A percentile compares a stretch with the other conserved stretches of the same genome.
Evolutionary conservation across 208 protist genomes (phyloP).

Genomic region (Paratrypanosoma confusum): DNA sequence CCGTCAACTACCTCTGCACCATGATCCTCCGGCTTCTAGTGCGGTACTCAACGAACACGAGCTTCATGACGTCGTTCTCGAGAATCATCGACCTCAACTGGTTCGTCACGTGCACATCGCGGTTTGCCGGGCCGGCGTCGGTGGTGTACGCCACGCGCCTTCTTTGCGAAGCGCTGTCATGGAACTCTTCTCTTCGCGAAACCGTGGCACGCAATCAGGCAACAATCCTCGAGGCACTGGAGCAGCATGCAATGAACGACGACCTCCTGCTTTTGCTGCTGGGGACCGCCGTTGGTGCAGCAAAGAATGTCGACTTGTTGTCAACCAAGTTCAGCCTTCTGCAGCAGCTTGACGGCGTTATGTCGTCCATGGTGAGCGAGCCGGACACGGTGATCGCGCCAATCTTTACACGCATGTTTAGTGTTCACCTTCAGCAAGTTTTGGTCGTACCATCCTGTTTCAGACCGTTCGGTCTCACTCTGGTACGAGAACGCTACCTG

Average conservation of each 20-base stretch:
- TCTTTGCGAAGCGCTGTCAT: slow-evolving; percentile 52
- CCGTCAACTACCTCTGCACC: slow-evolving; percentile 28
- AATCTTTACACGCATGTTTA: slow-evolving; percentile 54
- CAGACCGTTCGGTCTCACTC: slow-evolving; percentile 5
- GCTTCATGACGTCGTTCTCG: slow-evolving; percentile 32
- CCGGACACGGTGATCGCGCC: slow-evolving; percentile 41
- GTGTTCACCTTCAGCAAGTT: slow-evolving; percentile 29
- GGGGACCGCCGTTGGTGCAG: slow-evolving; percentile 34
- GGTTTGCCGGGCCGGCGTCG: slow-evolving; percentile 50
- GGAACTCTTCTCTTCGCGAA: slow-evolving; percentile 30
- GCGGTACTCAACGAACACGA: slow-evolving; percentile 25
- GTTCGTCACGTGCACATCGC: slow-evolving; percentile 45
- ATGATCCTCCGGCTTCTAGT: slow-evolving; percentile 48
- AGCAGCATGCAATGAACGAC: slow-evolving; percentile 42
- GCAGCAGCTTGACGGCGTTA: slow-evolving; percentile 48
- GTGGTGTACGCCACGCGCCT: slow-evolving; percentile 65
- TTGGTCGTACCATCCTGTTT: slow-evolving; percentile 17
- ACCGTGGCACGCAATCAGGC: slow-evolving; percentile 40
- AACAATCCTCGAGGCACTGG: slow-evolving; percentile 44
- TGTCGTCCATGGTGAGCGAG: slow-evolving; percentile 19
- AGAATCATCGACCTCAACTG: slow-evolving; percentile 47
- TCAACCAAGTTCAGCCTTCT: slow-evolving; percentile 37
- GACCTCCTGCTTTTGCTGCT: slow-evolving; percentile 65
- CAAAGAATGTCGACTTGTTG: slow-evolving; percentile 39
- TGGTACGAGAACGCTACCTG: slow-evolving; percentile 26